phyloP scores from a whole-genome alignment of 2,329 filamentous ascomycete genomes.

The Geosmithia putterillii region DNA sequence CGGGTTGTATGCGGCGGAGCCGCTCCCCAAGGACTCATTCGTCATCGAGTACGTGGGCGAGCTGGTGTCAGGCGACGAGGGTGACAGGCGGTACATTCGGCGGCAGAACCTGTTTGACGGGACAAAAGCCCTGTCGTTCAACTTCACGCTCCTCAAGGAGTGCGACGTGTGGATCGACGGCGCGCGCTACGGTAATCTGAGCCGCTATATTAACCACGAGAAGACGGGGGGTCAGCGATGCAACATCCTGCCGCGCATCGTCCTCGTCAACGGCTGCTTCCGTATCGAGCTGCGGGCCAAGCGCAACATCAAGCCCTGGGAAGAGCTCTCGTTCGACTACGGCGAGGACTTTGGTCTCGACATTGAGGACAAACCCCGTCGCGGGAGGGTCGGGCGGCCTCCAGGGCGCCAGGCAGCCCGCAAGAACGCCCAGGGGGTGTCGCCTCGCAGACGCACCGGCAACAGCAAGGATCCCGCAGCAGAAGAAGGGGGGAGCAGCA shows the following conservation, averaged over 20 bases:
- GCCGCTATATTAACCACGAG: slow-evolving; percentile 73
- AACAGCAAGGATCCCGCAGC: background rate
- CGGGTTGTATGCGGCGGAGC: slow-evolving; percentile 60
- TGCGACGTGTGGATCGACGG: slow-evolving; percentile 61
- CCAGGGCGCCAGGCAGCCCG: background rate
- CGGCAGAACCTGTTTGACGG: slow-evolving; percentile 47
- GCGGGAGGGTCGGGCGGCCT: background rate
- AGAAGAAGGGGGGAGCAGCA: background rate
- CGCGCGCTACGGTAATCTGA: slow-evolving; percentile 66
- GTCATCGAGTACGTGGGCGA: slow-evolving; percentile 75
- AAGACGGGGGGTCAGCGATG: slow-evolving; percentile 38
- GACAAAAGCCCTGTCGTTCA: slow-evolving; percentile 45
- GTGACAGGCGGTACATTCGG: slow-evolving; percentile 51
- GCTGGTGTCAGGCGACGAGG: slow-evolving; percentile 57
- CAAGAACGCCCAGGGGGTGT: background rate
- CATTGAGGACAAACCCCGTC: background rate
- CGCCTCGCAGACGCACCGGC: background rate
- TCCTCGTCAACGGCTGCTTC: slow-evolving; percentile 64
- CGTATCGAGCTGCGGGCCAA: slow-evolving; percentile 64
- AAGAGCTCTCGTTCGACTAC: slow-evolving; percentile 77
- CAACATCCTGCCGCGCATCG: slow-evolving; percentile 50
- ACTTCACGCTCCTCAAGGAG: slow-evolving; percentile 46
- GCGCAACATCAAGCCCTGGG: slow-evolving; percentile 54
- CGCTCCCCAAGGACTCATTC: slow-evolving; percentile 57
- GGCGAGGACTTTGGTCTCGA: slow-evolving; percentile 44